Base-by-base conservation (phyloP, 257 asterid species). In the Solanum paucissectum region DNA sequence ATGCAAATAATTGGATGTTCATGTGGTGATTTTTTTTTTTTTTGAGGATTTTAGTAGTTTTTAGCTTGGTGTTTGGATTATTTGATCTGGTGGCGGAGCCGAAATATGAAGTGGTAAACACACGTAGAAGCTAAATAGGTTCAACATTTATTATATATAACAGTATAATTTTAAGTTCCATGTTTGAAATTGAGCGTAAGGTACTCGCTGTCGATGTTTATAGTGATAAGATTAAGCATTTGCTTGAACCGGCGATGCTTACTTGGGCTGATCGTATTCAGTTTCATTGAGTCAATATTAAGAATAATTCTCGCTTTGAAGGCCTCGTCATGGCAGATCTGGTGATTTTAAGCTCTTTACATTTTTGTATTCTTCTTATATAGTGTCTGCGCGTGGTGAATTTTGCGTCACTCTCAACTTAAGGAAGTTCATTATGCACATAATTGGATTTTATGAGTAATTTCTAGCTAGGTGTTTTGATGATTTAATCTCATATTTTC, bases 291-390 rank as follows among this genome's bases (percentile, higher is more conserved):
- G 88, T 96, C 90, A 94, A 95, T 89, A 95, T 96, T 55, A 94
- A 95, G 93, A 94, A 93, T 81, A 97, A 96, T 85, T 95, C 98
- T 74, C 95, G 96, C 87, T 98, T 94, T 66, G 98, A 95, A 93
- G 98, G 98, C 85, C 96, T 96, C 89, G 92, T 96, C 88, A 92
- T 94, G 96, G 95, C 98, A 85, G 99, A 96, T 96, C 99, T 96
- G 88, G 98, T 95, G 89, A 91, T 77, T 87, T 79, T 76, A 72
- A 27, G 62, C 86, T 86, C 42, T 33, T n/a, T 1, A 1, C 32
- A 9, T 62, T 62, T 11, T 62, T n/a, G 71, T 62, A 4, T 62
- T 62, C 27, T 62, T 62, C 69, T 62, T 62, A 62, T 23, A 9
- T 10, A 10, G 69, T 62, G 71, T 62, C 6, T 23, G 29, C 23